phyloP scores from a whole-genome alignment of 306 rosid species.

The Dicorynia guianensis region DNA sequence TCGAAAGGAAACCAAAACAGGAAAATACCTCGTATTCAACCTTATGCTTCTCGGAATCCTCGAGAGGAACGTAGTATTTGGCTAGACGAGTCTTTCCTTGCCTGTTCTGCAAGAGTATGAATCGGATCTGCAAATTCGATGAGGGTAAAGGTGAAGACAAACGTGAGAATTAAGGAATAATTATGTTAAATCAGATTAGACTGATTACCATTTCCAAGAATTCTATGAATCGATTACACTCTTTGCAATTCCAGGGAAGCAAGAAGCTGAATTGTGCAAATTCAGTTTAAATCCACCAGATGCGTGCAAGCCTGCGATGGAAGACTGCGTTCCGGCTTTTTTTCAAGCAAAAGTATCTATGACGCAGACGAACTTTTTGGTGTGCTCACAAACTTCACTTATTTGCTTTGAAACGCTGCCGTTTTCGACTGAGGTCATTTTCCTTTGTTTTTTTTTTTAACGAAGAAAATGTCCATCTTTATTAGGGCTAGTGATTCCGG shows the following conservation, averaged over 20 bases:
- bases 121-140: conserved; percentile 79
- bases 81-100: conserved; percentile 82
- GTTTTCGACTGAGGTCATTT: too few relatives aligned
- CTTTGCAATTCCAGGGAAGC: neutral
- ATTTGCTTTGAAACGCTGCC: too few relatives aligned
- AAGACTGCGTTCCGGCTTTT: neutral
- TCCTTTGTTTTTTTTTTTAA: too few relatives aligned
- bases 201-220: neutral
- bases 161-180: too few relatives aligned
- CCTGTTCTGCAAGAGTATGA: conserved; percentile 84
- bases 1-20: neutral
- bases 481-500: too few relatives aligned
- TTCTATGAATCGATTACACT: neutral
- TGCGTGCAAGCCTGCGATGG: neutral
- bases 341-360: neutral
- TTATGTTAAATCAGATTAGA: neutral
- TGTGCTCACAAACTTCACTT: too few relatives aligned
- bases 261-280: neutral
- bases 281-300: neutral
- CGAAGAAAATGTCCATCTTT: too few relatives aligned
- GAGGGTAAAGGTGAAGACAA: conserved; percentile 1
- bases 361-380: too few relatives aligned
- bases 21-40: conserved; percentile 91
- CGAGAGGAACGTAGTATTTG: conserved; percentile 78
- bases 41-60: conserved; percentile 89